Percentiles rank a stretch among this genome's conserved stretches.
phyloP scores from a whole-genome alignment of 192 early-diverging fungal genomes.

The Dimargaris cristalligena region DNA sequence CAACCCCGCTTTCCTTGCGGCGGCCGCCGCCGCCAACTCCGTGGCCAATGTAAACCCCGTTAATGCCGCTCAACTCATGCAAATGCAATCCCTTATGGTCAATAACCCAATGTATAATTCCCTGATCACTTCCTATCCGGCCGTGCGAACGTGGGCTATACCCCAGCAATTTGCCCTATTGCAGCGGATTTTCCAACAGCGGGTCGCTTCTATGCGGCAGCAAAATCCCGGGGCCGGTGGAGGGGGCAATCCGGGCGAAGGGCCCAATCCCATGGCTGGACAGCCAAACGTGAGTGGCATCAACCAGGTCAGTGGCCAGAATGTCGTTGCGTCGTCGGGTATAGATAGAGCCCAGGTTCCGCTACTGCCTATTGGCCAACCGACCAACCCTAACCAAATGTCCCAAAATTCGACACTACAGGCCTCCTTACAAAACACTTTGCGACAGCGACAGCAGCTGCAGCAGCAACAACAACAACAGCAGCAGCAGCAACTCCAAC shows the following conservation, averaged over 20 bases:
- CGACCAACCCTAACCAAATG: too few relatives aligned
- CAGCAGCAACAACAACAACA: too few relatives aligned
- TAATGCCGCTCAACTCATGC: not conserved
- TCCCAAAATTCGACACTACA: not conserved
- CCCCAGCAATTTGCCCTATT: not conserved
- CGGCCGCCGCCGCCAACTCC: not conserved
- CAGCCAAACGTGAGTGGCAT: not conserved
- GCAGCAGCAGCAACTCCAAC: too few relatives aligned
- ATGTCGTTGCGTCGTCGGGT: too few relatives aligned
- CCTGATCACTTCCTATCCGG: not conserved
- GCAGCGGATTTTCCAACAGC: not conserved
- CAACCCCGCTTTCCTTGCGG: not conserved
- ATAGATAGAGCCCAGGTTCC: too few relatives aligned
- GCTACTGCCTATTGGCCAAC: too few relatives aligned
- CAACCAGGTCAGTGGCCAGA: not conserved
- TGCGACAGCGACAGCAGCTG: not conserved
- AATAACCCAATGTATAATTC: not conserved
- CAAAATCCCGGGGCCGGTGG: not conserved
- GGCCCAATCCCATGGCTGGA: not conserved
- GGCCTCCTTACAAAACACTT: slow-evolving; percentile 3
- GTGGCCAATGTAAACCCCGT: not conserved
- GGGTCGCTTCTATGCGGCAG: not conserved
- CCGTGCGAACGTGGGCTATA: not conserved
- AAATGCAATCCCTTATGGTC: not conserved
- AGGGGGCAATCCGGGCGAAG: not conserved